Evolutionary conservation across 306 rosid species (phyloP).

Genomic region (Sphenostylis stenocarpa): DNA sequence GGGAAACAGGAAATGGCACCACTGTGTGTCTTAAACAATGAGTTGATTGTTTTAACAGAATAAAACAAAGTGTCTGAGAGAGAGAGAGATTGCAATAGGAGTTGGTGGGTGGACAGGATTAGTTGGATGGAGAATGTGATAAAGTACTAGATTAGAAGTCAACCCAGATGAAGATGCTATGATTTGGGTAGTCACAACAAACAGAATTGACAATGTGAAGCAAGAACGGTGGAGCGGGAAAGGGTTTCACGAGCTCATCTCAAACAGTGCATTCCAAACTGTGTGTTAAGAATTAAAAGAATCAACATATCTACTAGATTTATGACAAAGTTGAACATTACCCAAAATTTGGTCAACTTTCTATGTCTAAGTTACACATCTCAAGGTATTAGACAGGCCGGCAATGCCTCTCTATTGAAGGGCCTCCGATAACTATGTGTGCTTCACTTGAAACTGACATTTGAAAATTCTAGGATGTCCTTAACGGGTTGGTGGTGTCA

Average conservation of each 20-base stretch:
- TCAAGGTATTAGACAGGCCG: background rate
- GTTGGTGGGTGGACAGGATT: conserved; percentile 34
- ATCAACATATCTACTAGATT: background rate
- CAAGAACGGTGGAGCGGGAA: conserved; percentile 18
- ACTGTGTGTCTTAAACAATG: background rate
- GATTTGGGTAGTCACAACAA: conserved; percentile 9
- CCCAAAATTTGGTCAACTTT: conserved; percentile 16
- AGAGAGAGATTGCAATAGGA: background rate
- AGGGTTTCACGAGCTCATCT: conserved; percentile 34
- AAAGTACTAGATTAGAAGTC: conserved; percentile 26
- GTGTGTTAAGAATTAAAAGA: conserved; percentile 25
- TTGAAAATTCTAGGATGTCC: conserved; percentile 17
- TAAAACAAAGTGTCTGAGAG: background rate
- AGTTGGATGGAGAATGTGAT: conserved; percentile 31
- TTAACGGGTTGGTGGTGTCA: background rate
- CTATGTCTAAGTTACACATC: background rate
- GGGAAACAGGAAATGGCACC: background rate
- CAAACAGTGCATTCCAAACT: conserved; percentile 38
- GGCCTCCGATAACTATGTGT: background rate
- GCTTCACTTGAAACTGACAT: background rate
- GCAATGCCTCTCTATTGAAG: background rate
- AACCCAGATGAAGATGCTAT: conserved; percentile 35
- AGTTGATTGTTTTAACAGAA: background rate
- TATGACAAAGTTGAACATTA: conserved; percentile 1
- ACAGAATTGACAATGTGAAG: conserved; percentile 12